Conservation (phyloP, 352 stramenopile species). For the Globisporangium emineosum region DNA sequence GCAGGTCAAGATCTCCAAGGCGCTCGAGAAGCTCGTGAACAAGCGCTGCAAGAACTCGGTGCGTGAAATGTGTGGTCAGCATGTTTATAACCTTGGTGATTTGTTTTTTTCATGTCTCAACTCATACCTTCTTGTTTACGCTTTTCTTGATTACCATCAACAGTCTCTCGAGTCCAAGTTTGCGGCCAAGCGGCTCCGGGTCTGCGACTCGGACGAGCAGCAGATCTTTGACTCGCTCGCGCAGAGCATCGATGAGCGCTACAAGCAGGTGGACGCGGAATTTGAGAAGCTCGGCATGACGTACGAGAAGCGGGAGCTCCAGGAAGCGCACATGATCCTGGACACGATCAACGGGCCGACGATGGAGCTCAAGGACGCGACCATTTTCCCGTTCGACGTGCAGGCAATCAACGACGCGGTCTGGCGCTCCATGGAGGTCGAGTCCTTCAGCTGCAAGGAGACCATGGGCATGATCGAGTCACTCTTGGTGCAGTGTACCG, state of each 20-base stretch:
- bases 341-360: conserved; percentile 40
- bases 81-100: conserved; percentile 1
- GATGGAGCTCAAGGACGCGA: conserved; percentile 50
- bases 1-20: conserved; percentile 55
- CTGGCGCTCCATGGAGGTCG: conserved; percentile 38
- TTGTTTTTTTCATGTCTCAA: neutral
- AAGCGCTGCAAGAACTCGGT: conserved; percentile 47
- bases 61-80: neutral
- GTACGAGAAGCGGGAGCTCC: conserved; percentile 36
- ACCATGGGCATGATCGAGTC: conserved; percentile 22
- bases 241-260: conserved; percentile 26
- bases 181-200: conserved; percentile 23
- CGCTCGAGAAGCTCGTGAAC: conserved; percentile 51
- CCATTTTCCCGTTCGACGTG: conserved; percentile 50
- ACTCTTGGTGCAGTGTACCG: conserved; percentile 13
- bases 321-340: conserved; percentile 51
- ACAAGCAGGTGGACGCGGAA: conserved; percentile 36
- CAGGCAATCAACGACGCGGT: conserved; percentile 26
- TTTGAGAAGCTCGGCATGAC: conserved; percentile 40
- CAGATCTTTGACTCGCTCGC: conserved; percentile 35
- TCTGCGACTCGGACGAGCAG: conserved; percentile 35
- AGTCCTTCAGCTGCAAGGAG: conserved; percentile 30
- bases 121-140: neutral
- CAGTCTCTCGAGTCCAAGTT: conserved; percentile 20
- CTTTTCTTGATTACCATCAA: neutral